phyloP scores from a whole-genome alignment of 345 rosid genomes.

The Bruguiera sexangula region DNA sequence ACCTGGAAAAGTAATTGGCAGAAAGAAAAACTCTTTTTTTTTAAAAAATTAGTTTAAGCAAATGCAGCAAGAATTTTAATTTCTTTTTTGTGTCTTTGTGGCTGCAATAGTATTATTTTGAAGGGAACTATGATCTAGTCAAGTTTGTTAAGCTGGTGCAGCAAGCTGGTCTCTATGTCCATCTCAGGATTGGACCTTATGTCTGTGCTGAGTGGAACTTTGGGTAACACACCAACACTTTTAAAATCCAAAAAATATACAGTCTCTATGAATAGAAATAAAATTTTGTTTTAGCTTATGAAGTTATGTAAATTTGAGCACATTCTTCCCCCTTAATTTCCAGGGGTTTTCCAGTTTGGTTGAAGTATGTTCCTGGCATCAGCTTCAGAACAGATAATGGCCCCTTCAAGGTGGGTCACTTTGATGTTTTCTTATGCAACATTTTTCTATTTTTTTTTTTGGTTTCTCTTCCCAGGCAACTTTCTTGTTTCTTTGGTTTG shows the following conservation, averaged over 20 bases:
- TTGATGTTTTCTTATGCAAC: conserved; percentile 20
- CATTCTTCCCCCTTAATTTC: conserved; percentile 17
- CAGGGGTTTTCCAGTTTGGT: conserved; percentile 99
- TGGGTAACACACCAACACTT: conserved; percentile 51
- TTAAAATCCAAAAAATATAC: neutral
- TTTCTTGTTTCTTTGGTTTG: neutral
- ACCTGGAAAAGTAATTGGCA: conserved; percentile 65
- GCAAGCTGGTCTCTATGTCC: conserved; percentile 85
- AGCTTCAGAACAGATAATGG: conserved; percentile 90
- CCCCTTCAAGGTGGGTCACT: conserved; percentile 75
- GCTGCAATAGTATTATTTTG: conserved; percentile 68
- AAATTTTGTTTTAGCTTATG: neutral
- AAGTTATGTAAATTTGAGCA: conserved; percentile 9
- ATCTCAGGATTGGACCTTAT: conserved; percentile 98
- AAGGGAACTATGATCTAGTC: conserved; percentile 87
- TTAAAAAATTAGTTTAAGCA: neutral
- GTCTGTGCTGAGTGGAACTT: conserved; percentile 99
- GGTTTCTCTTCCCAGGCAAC: neutral
- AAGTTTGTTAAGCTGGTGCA: conserved; percentile 75
- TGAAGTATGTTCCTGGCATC: conserved; percentile 90
- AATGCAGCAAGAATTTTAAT: conserved; percentile 6
- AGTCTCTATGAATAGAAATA: neutral
- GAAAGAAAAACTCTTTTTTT: conserved; percentile 1
- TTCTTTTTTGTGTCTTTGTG: conserved; percentile 11
- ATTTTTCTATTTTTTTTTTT: neutral